Percentiles rank a stretch among this genome's conserved stretches.
Conservation (phyloP, 129 eudicot genomes). For the Pulicaria dysenterica region DNA sequence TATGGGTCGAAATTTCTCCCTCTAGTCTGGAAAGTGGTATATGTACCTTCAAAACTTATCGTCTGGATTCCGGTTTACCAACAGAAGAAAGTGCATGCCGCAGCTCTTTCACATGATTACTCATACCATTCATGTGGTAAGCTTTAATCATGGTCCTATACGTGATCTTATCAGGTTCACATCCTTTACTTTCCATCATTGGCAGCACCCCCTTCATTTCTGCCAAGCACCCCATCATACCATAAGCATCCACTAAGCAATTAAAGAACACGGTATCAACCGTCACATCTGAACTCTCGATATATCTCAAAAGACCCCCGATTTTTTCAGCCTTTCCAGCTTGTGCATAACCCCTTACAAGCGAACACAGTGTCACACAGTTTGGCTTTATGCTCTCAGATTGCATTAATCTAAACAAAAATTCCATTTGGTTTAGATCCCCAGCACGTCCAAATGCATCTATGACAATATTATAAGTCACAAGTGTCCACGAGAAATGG, state of each 20-base stretch:
- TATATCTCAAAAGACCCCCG: slow-evolving; percentile 56
- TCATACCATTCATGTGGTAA: slow-evolving; percentile 64
- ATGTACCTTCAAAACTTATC: slow-evolving; percentile 25
- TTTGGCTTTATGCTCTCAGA: slow-evolving; percentile 88
- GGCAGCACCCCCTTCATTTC: slow-evolving; percentile 81
- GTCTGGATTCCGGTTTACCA: slow-evolving; percentile 29
- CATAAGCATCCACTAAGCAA: slow-evolving; percentile 87
- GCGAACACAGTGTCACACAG: slow-evolving; percentile 88
- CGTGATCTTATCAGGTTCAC: slow-evolving; percentile 72
- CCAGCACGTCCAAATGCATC: slow-evolving; percentile 93
- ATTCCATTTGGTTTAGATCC: slow-evolving; percentile 87
- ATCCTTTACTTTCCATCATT: slow-evolving; percentile 81
- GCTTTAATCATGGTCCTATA: slow-evolving; percentile 93
- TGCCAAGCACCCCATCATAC: slow-evolving; percentile 90
- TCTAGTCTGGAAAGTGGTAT: background rate
- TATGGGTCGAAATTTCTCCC: background rate
- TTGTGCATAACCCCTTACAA: slow-evolving; percentile 78
- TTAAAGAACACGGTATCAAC: slow-evolving; percentile 83
- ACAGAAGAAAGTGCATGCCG: slow-evolving; percentile 50
- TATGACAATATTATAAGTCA: slow-evolving; percentile 81
- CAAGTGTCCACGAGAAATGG: slow-evolving; percentile 83
- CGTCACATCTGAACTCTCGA: slow-evolving; percentile 79
- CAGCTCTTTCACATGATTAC: slow-evolving; percentile 73
- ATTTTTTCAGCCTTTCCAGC: slow-evolving; percentile 77
- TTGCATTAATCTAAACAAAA: slow-evolving; percentile 81